Conservation (phyloP, 2,329 filamentous ascomycete genomes). For the Colletotrichum lindemuthianum region DNA sequence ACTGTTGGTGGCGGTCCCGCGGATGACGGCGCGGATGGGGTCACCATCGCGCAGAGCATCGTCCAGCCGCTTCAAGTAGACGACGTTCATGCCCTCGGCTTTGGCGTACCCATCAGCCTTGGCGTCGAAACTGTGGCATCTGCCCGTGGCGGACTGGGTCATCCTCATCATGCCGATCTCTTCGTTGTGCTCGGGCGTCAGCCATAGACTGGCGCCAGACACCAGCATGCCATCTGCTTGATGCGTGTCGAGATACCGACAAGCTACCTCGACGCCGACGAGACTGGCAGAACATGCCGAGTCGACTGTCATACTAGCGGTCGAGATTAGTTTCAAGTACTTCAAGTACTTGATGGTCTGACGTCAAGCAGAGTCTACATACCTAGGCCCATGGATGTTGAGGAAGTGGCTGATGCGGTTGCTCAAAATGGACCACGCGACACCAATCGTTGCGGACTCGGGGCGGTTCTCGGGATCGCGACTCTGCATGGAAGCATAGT, state of each 20-base stretch:
- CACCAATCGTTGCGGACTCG: not conserved
- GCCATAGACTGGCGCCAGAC: constrained; percentile 34
- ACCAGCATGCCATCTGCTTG: constrained; percentile 32
- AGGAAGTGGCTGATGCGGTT: constrained; percentile 44
- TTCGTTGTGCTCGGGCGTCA: too few species aligned
- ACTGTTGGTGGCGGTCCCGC: constrained; percentile 40
- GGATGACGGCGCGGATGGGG: constrained; percentile 46
- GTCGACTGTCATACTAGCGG: constrained; percentile 66
- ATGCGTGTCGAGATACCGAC: constrained; percentile 38
- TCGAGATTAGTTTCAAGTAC: not conserved
- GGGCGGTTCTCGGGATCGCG: constrained; percentile 16
- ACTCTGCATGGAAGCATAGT: constrained; percentile 2
- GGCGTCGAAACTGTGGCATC: constrained; percentile 36
- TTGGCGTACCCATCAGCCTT: constrained; percentile 56
- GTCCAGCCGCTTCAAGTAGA: constrained; percentile 55
- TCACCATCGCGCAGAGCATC: constrained; percentile 55
- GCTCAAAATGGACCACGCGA: constrained; percentile 10
- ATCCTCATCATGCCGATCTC: constrained; percentile 17
- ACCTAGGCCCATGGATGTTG: constrained; percentile 44
- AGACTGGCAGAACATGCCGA: constrained; percentile 69
- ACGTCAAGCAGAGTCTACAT: too few species aligned
- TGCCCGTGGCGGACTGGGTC: not conserved
- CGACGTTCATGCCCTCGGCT: constrained; percentile 53
- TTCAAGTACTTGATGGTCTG: not conserved
- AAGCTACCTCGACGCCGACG: constrained; percentile 63